These are phyloP conservation scores for Barnettozyma siamensis DNA, from an alignment of 805 yeast species.

Conservation along the genomic window DNA sequence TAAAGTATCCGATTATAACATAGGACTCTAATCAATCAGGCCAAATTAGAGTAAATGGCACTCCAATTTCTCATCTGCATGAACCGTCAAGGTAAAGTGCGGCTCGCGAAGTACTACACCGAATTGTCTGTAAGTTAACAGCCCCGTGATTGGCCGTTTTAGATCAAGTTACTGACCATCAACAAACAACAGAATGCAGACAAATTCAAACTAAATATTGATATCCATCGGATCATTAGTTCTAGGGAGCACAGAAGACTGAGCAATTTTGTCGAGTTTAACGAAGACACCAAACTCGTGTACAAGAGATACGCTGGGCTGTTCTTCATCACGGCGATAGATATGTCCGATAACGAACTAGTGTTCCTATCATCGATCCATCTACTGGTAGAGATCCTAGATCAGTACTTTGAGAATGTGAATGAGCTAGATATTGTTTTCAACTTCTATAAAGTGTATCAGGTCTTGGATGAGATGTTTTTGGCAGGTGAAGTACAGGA, in stretches of 20 bases:
- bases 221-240: slow-evolving; percentile 73
- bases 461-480: slow-evolving; percentile 80
- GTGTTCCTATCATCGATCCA: slow-evolving; percentile 80
- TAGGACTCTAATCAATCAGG: too few relatives aligned
- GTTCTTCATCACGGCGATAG: slow-evolving; percentile 81
- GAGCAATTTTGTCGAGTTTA: slow-evolving; percentile 70
- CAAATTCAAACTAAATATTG: slow-evolving; percentile 43
- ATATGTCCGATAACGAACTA: slow-evolving; percentile 74
- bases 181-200: slow-evolving; percentile 37
- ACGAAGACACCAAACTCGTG: slow-evolving; percentile 57
- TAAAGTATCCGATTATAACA: too few relatives aligned
- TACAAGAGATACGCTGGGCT: slow-evolving; percentile 90
- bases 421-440: slow-evolving; percentile 88
- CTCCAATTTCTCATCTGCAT: slow-evolving; percentile 76
- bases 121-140: slow-evolving; percentile 31
- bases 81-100: slow-evolving; percentile 89
- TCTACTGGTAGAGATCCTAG: slow-evolving; percentile 82
- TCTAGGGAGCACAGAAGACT: slow-evolving; percentile 81
- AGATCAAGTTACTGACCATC: slow-evolving; percentile 25
- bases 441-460: slow-evolving; percentile 80
- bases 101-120: slow-evolving; percentile 76
- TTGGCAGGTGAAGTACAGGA: slow-evolving; percentile 90
- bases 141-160: too few relatives aligned
- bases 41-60: too few relatives aligned
- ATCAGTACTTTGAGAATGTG: slow-evolving; percentile 80